Evolutionary conservation across 2,329 filamentous ascomycete species (phyloP).

Genomic region (Kalmusia sp.): DNA sequence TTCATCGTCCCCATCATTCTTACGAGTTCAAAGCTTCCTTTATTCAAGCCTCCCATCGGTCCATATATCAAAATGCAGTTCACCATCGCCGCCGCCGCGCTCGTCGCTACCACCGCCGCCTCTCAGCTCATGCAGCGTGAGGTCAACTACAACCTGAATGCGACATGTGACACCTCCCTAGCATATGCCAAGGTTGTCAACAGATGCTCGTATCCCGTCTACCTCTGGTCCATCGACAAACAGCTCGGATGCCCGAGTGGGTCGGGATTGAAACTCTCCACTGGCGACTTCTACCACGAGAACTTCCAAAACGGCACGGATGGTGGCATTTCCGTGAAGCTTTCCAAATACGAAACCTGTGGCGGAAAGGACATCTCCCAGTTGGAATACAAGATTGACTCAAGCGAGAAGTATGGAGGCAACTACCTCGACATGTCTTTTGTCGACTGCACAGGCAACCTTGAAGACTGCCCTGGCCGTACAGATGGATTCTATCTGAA

Average conservation of each 20-base stretch:
- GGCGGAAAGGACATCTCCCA: conserved; percentile 41
- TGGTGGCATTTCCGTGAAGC: conserved; percentile 48
- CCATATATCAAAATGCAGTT: conserved; percentile 40
- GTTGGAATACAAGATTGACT: conserved; percentile 46
- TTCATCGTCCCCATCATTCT: conserved; percentile 32
- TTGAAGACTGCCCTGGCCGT: conserved; percentile 39
- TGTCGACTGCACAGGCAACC: conserved; percentile 37
- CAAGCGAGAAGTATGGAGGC: conserved; percentile 13
- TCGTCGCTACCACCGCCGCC: conserved; percentile 37
- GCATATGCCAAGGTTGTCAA: conserved; percentile 44
- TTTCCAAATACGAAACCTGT: conserved; percentile 43
- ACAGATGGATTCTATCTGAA: conserved; percentile 43
- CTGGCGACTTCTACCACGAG: conserved; percentile 41
- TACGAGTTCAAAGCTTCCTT: conserved; percentile 28
- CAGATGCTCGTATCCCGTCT: conserved; percentile 45
- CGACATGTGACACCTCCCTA: conserved; percentile 18
- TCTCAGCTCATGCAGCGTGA: neutral
- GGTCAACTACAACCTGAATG: conserved; percentile 21
- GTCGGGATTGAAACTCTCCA: conserved; percentile 33
- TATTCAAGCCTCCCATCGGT: conserved; percentile 9
- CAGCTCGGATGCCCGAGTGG: conserved; percentile 30
- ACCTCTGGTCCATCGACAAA: conserved; percentile 48
- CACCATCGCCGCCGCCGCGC: conserved; percentile 37
- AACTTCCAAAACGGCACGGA: conserved; percentile 29
- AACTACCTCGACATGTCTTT: conserved; percentile 50